A percentile compares a stretch with the other conserved stretches of the same genome.
These are phyloP conservation scores for Eucalyptus guilfoylei DNA, from an alignment of 345 rosid species.

Conservation along the genomic window DNA sequence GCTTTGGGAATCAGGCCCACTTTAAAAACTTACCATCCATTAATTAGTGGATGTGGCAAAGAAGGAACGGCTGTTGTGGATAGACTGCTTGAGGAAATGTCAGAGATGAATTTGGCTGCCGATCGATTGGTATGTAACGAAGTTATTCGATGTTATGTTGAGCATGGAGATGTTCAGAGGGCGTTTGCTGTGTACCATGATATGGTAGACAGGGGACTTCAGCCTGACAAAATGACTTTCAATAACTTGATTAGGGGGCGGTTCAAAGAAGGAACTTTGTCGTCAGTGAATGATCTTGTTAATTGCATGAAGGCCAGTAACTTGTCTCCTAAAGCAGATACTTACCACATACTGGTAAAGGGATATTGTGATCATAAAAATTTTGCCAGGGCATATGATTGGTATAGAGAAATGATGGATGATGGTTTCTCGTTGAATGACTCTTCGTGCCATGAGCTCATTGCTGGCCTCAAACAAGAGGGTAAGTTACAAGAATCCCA, in stretches of 20 bases:
- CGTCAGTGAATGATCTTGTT: constrained; percentile 27
- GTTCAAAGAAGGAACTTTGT: constrained; percentile 29
- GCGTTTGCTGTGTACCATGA: constrained; percentile 28
- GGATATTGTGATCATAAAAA: constrained; percentile 43
- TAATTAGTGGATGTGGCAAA: constrained; percentile 36
- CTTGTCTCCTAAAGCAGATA: constrained; percentile 50
- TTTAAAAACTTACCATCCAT: constrained; percentile 43
- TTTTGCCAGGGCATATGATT: constrained; percentile 43
- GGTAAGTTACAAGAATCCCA: constrained; percentile 44
- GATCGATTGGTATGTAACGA: constrained; percentile 43
- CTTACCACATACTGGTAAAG: constrained; percentile 47
- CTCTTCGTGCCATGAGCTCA: constrained; percentile 26
- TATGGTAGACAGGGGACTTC: constrained; percentile 44
- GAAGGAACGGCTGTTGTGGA: constrained; percentile 32
- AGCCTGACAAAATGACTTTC: constrained; percentile 46
- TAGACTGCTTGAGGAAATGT: constrained; percentile 46
- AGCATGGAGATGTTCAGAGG: constrained; percentile 37
- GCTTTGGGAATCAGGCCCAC: constrained; percentile 41
- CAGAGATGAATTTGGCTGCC: constrained; percentile 31
- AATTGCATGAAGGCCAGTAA: constrained; percentile 40
- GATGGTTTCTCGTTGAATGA: constrained; percentile 29
- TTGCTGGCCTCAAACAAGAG: constrained; percentile 40
- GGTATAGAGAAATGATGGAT: constrained; percentile 66
- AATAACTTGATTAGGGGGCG: constrained; percentile 57
- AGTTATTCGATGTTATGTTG: constrained; percentile 37